These are phyloP conservation scores for Microcos paniculata DNA, from an alignment of 345 rosid genomes.

Conservation along the genomic window DNA sequence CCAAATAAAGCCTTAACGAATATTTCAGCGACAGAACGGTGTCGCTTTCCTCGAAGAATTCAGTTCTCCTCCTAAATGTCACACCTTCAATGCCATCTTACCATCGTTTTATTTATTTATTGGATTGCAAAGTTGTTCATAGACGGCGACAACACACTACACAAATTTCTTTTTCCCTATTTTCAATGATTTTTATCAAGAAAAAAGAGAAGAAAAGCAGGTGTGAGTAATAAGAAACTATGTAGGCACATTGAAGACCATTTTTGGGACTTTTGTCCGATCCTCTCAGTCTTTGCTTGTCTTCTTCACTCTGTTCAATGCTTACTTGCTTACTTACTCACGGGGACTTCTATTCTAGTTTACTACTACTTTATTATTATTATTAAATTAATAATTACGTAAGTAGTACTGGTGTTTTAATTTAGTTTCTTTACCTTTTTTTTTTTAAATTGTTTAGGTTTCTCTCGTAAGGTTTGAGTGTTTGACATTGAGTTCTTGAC, in stretches of 20 bases:
- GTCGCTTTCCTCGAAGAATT: neutral
- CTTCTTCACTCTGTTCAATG: neutral
- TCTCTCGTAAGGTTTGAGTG: too few species aligned
- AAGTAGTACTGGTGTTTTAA: too few species aligned
- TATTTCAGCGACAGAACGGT: conserved; percentile 24
- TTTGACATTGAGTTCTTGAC: neutral
- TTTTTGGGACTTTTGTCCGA: conserved; percentile 17
- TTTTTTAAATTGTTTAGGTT: too few species aligned
- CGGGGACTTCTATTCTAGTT: conserved; percentile 20
- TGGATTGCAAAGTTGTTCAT: neutral
- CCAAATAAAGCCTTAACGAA: too few species aligned
- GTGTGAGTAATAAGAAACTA: neutral
- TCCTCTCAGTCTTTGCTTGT: conserved; percentile 14
- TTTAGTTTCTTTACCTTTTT: neutral
- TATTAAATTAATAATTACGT: too few species aligned
- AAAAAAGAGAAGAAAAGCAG: too few species aligned
- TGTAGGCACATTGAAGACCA: conserved; percentile 1
- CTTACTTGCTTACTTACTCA: conserved; percentile 2
- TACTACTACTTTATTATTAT: neutral
- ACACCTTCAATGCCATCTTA: too few species aligned
- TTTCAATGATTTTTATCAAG: neutral
- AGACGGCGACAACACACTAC: conserved; percentile 4
- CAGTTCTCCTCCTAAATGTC: too few species aligned
- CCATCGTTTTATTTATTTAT: too few species aligned
- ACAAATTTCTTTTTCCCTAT: too few species aligned